phyloP scores from a whole-genome alignment of 306 rosid species.

The Vigna unguiculata region DNA sequence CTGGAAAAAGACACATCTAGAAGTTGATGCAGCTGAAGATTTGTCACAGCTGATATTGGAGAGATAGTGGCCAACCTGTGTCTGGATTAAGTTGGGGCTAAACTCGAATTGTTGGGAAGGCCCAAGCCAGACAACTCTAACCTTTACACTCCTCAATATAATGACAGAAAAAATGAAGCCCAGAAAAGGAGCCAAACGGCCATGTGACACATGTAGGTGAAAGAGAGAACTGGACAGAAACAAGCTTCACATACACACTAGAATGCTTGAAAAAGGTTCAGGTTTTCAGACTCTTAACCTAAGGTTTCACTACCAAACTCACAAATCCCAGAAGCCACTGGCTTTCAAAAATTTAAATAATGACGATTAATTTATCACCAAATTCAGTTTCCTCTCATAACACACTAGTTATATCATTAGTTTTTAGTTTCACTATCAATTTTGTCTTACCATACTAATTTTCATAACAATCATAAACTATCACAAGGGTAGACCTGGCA shows the following conservation, averaged over 20 bases:
- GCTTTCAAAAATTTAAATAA: slow-evolving; percentile 23
- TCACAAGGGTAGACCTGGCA: neutral
- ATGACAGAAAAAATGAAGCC: neutral
- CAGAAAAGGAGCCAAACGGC: neutral
- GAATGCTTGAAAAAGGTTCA: neutral
- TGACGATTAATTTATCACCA: slow-evolving; percentile 6
- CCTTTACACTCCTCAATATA: neutral
- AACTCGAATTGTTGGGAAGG: neutral
- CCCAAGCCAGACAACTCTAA: neutral
- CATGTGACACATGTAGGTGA: neutral
- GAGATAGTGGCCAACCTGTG: neutral
- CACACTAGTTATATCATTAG: neutral
- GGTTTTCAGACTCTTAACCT: neutral
- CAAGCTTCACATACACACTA: neutral
- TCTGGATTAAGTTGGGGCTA: neutral
- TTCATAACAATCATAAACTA: slow-evolving; percentile 22
- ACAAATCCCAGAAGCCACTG: neutral
- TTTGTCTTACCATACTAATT: slow-evolving; percentile 23
- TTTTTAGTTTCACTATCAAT: neutral
- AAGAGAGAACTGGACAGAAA: neutral
- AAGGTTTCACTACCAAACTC: neutral
- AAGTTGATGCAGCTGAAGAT: neutral
- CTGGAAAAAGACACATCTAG: too few relatives aligned
- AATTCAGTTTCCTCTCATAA: neutral
- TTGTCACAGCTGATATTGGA: neutral